These are phyloP conservation scores for Monosporascus sp. DNA, from an alignment of 2,329 filamentous ascomycete genomes.

Conservation along the genomic window DNA sequence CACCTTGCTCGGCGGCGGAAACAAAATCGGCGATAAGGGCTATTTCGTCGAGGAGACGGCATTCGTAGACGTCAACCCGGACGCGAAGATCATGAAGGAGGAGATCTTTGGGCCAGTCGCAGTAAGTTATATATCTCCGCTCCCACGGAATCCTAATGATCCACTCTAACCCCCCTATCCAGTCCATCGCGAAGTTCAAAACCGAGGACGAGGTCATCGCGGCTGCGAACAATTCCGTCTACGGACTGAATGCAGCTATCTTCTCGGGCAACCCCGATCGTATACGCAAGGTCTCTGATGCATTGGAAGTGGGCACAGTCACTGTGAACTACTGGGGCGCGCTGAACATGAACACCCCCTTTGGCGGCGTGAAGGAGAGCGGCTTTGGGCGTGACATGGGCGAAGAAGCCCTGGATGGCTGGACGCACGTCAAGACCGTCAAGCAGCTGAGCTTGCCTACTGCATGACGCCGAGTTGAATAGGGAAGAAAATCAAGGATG, in stretches of 20 bases:
- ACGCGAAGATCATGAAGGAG: constrained; percentile 87
- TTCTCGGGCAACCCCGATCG: constrained; percentile 62
- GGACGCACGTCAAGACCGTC: constrained; percentile 1
- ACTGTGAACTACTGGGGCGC: constrained; percentile 8
- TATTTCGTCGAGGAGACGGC: constrained; percentile 89
- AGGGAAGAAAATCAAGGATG: too few relatives aligned
- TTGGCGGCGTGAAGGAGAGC: constrained; percentile 25
- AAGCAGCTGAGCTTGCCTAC: not conserved
- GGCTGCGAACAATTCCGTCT: constrained; percentile 56
- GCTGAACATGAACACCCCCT: constrained; percentile 5
- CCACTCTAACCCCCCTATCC: not conserved
- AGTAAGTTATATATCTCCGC: not conserved
- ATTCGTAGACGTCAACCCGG: constrained; percentile 70
- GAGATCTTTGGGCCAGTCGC: constrained; percentile 85
- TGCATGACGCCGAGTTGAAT: too few relatives aligned
- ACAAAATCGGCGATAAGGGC: constrained; percentile 66
- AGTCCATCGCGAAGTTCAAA: constrained; percentile 56
- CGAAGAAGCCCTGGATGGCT: constrained; percentile 5
- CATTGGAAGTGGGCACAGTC: constrained; percentile 32
- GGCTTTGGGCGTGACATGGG: constrained; percentile 23
- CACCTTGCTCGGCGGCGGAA: constrained; percentile 53
- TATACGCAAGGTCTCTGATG: constrained; percentile 56
- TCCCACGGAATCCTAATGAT: not conserved
- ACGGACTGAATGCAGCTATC: constrained; percentile 60
- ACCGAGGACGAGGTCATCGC: constrained; percentile 59